A percentile compares a stretch with the other conserved stretches of the same genome.
phyloP scores from a whole-genome alignment of 495 filamentous ascomycete species.

The Hypoxylon rickii region DNA sequence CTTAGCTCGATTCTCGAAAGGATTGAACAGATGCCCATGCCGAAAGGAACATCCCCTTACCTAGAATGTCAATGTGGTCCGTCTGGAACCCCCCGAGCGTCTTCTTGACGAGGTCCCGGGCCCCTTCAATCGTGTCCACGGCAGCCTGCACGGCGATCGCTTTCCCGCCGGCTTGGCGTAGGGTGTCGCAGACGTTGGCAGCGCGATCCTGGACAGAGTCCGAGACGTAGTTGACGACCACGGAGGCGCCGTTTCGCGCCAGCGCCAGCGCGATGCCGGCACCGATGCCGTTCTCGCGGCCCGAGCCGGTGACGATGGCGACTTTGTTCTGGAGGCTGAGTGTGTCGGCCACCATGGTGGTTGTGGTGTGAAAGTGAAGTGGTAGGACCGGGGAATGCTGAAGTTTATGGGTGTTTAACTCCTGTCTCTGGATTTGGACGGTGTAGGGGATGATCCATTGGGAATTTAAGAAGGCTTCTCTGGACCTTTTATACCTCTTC shows the following conservation, averaged over 20 bases:
- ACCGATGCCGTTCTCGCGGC: slow-evolving; percentile 46
- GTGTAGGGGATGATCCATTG: no score
- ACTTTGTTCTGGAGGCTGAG: slow-evolving; percentile 47
- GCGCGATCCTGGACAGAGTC: slow-evolving; percentile 23
- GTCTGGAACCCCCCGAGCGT: slow-evolving; percentile 31
- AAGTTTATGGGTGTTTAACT: no score
- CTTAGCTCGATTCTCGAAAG: no score
- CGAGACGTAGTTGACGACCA: slow-evolving; percentile 36
- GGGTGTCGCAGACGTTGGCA: slow-evolving; percentile 10
- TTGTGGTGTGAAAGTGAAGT: no score
- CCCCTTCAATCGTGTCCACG: slow-evolving; percentile 31
- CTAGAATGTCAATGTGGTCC: slow-evolving; percentile 43
- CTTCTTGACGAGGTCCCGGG: slow-evolving; percentile 35
- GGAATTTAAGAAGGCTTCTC: no score
- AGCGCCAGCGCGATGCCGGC: slow-evolving; percentile 43
- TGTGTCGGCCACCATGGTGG: not conserved
- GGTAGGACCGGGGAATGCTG: no score
- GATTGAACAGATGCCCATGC: no score
- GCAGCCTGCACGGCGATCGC: slow-evolving; percentile 43
- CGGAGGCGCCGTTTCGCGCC: slow-evolving; percentile 43
- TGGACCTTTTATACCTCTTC: no score
- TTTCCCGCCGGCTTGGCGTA: slow-evolving; percentile 9
- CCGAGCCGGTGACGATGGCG: slow-evolving; percentile 50
- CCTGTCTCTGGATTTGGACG: no score
- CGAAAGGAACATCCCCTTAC: no score